phyloP scores from a whole-genome alignment of 2,329 filamentous ascomycete genomes.

The Stachybotrys chlorohalonatus region DNA sequence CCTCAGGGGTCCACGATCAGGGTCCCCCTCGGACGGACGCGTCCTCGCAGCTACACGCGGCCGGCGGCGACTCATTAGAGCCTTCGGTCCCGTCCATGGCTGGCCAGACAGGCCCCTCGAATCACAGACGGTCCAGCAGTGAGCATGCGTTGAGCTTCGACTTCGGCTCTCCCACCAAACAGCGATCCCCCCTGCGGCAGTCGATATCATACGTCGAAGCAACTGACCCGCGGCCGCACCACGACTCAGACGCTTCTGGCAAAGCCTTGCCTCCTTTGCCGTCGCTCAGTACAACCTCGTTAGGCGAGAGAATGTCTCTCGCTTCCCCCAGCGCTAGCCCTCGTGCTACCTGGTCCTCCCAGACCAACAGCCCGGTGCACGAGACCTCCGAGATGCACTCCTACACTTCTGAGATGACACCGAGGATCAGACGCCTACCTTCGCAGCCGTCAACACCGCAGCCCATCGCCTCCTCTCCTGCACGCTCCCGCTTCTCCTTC shows the following conservation, averaged over 20 bases:
- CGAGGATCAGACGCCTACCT: not conserved
- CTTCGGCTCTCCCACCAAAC: slow-evolving; percentile 15
- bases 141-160: slow-evolving; percentile 15
- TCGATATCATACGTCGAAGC: slow-evolving; percentile 15
- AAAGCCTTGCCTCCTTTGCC: slow-evolving; percentile 9
- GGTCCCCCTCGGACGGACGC: not conserved
- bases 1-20: not conserved
- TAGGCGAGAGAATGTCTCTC: slow-evolving; percentile 16
- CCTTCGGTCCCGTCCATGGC: slow-evolving; percentile 6
- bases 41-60: not conserved
- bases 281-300: slow-evolving; percentile 22
- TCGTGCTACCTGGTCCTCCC: slow-evolving; percentile 14
- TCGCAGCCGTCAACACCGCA: slow-evolving; percentile 20
- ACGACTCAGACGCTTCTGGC: slow-evolving; percentile 7
- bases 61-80: not conserved
- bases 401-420: slow-evolving; percentile 5
- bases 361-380: slow-evolving; percentile 4
- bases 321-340: slow-evolving; percentile 3
- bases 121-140: slow-evolving; percentile 10
- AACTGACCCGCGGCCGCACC: not conserved
- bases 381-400: not conserved
- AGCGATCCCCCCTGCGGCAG: slow-evolving; percentile 20
- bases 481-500: slow-evolving; percentile 35
- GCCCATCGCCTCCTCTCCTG: slow-evolving; percentile 12
- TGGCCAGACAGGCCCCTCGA: slow-evolving; percentile 6